These are phyloP conservation scores for Balamuthia mandrillaris DNA, from an alignment of 208 protist species.

Conservation along the genomic window DNA sequence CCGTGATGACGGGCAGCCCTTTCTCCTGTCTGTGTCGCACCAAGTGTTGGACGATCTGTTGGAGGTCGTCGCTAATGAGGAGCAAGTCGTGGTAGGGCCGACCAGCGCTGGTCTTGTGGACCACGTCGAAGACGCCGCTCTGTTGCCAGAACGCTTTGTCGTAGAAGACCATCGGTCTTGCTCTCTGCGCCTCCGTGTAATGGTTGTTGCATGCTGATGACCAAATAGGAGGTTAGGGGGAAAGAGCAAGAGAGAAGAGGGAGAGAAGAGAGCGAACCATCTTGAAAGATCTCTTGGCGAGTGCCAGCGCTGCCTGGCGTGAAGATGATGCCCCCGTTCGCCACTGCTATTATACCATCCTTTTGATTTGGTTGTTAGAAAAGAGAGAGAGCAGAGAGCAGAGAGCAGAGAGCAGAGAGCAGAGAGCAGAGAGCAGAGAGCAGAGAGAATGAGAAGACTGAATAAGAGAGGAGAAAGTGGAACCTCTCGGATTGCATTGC, in stretches of 20 bases:
- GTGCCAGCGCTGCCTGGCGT: slow-evolving; percentile 13
- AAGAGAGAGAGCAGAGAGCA: no score
- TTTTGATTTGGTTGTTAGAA: no score
- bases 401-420: no score
- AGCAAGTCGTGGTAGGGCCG: slow-evolving; percentile 12
- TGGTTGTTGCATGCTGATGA: slow-evolving; percentile 21
- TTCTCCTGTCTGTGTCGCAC: neutral
- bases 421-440: neutral
- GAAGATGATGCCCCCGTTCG: slow-evolving; percentile 34
- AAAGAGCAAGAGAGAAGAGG: neutral
- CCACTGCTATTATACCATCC: slow-evolving; percentile 18
- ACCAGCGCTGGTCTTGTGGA: neutral
- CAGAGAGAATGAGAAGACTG: neutral
- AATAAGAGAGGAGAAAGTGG: neutral
- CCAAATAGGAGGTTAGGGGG: neutral
- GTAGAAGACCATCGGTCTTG: slow-evolving; percentile 24
- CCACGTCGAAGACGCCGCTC: slow-evolving; percentile 4
- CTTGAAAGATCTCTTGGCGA: slow-evolving; percentile 29
- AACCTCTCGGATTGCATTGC: slow-evolving; percentile 4
- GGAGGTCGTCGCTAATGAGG: neutral
- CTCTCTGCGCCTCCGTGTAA: neutral
- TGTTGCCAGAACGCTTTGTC: neutral
- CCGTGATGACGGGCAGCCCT: neutral
- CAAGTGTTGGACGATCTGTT: neutral
- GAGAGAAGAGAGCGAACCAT: neutral